phyloP scores from a whole-genome alignment of 306 rosid species.

The Benincasa hispida region DNA sequence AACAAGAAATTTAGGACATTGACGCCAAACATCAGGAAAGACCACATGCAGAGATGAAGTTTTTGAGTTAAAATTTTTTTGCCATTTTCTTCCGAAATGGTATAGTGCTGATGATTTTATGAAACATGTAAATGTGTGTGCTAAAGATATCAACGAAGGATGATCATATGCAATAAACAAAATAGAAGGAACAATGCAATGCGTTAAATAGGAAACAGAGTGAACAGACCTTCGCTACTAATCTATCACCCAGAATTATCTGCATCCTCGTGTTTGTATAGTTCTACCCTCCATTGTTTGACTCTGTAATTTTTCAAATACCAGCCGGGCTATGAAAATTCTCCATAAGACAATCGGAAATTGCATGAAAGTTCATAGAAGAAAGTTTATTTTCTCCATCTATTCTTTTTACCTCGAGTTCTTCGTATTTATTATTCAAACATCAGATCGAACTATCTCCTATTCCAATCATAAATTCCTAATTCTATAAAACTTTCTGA shows the following conservation, averaged over 20 bases:
- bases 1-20: not conserved
- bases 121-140: not conserved
- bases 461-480: not conserved
- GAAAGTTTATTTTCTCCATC: not conserved
- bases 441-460: not conserved
- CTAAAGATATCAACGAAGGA: not conserved
- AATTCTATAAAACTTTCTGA: not conserved
- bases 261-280: not conserved
- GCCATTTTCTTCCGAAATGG: slow-evolving; percentile 4
- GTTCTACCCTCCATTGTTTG: not conserved
- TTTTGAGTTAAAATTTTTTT: not conserved
- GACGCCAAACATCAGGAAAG: not conserved
- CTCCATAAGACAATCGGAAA: not conserved
- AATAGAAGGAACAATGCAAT: not conserved
- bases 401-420: not conserved
- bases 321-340: not conserved
- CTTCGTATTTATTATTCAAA: not conserved
- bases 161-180: not conserved
- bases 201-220: not conserved
- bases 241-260: not conserved
- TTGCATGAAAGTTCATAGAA: not conserved
- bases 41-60: not conserved
- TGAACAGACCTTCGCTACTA: not conserved
- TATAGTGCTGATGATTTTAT: not conserved
- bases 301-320: not conserved